Conservation (phyloP, 495 filamentous ascomycete species). For the Parathielavia appendiculata region DNA sequence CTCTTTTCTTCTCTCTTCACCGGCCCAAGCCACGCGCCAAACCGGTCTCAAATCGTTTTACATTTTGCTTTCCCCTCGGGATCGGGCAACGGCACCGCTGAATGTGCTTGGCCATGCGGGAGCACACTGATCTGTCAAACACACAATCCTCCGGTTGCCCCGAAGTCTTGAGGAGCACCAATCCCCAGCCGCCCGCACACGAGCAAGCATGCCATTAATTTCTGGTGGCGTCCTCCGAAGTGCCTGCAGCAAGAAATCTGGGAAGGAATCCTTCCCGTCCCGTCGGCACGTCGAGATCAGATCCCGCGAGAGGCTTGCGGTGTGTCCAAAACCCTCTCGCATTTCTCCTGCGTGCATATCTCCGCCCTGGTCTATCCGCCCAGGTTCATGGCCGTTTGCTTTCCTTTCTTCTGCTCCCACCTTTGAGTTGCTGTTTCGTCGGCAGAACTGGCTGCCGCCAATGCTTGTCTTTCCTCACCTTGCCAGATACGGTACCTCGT, state of each 20-base stretch:
- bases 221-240: not conserved
- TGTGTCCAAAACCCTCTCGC: not conserved
- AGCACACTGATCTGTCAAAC: not conserved
- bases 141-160: no score
- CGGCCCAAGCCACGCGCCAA: conserved; percentile 8
- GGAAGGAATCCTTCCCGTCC: not conserved
- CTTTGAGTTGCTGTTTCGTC: not conserved
- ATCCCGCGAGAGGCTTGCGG: conserved; percentile 2
- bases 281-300: not conserved
- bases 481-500: no score
- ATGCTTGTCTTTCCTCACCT: no score
- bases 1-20: conserved; percentile 11
- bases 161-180: not conserved
- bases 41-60: not conserved
- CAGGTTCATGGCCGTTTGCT: not conserved
- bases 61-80: not conserved
- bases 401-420: not conserved
- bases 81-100: not conserved
- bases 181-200: not conserved
- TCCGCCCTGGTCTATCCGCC: not conserved
- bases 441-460: no score
- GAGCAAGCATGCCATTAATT: not conserved
- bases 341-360: conserved; percentile 1
- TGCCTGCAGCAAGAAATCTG: not conserved
- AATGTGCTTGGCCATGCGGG: not conserved